Percentiles rank a stretch among this genome's conserved stretches.
phyloP scores from a whole-genome alignment of 2,329 filamentous ascomycete species.

The Arthrocladium fulminans region DNA sequence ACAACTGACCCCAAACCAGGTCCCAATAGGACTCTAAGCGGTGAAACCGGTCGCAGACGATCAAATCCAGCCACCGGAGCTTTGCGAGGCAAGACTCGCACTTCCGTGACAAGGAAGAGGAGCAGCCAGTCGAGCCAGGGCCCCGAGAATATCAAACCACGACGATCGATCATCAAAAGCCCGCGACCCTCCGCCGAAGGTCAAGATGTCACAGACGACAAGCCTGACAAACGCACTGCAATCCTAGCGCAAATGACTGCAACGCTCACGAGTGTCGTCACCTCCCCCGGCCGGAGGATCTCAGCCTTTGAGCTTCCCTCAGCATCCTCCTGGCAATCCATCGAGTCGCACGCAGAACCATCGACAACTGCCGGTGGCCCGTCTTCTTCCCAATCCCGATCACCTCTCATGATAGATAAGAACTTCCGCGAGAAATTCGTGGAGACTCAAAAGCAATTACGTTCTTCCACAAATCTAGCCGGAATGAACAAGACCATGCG shows the following conservation, averaged over 20 bases:
- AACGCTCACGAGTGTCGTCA: background rate
- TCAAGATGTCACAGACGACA: background rate
- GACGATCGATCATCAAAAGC: background rate
- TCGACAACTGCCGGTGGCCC: slow-evolving; percentile 1
- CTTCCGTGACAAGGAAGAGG: slow-evolving; percentile 5
- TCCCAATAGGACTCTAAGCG: background rate
- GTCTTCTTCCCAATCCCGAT: slow-evolving; percentile 14
- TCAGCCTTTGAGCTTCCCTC: slow-evolving; percentile 18
- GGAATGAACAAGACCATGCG: slow-evolving; percentile 12
- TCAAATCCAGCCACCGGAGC: slow-evolving; percentile 11
- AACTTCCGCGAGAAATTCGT: slow-evolving; percentile 32
- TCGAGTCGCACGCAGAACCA: slow-evolving; percentile 13
- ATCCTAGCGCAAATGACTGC: background rate
- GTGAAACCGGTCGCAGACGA: background rate
- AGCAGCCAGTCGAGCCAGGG: background rate
- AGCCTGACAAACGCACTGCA: background rate
- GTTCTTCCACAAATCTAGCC: slow-evolving; percentile 17
- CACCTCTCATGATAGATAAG: slow-evolving; percentile 27
- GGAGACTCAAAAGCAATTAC: slow-evolving; percentile 22
- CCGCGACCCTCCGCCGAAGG: background rate
- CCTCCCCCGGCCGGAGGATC: background rate
- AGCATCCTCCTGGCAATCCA: slow-evolving; percentile 22
- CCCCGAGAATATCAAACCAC: background rate
- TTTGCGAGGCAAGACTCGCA: slow-evolving; percentile 6
- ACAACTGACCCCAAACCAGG: background rate